Base-by-base conservation (phyloP, 179 eudicot species). In the Silene noctiflora region DNA sequence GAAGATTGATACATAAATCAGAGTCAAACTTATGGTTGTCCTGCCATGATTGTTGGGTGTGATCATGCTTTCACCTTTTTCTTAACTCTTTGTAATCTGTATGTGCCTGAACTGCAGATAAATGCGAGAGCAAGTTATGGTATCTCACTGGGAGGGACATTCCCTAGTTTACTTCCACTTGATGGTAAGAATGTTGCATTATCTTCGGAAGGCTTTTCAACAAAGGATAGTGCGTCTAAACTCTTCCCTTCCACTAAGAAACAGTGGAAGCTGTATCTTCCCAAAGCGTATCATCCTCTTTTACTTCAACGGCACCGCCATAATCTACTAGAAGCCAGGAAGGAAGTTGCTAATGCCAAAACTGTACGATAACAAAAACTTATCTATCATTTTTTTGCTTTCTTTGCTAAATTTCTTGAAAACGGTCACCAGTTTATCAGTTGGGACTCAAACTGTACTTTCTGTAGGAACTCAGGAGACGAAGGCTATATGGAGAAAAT, bases 121-220 rank as follows among this genome's bases (percentile, higher is more conserved):
- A 90, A 88, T 85, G 98, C 99, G 56, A 86, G 99, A 76, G 99
- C 99, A 79, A 84, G 87, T 68, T 93, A 87, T 82, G 91, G 98
- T 80, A 84, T 93, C 68, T 84, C 97, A 59, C 87, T 86, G 85
- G 92, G 91, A 72, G 99, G 98, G 73, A 75, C 91, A 22, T 84
- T 76, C 75, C 99, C 99, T 71, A 91, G 91, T 73, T 78, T 95
- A 69, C 81, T 81, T 84, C 79, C 76, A 77, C 83, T 86, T 68
- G 85, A 88, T 80, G 86, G 85, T 78, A 78, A 81, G 61, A 84
- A 77, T 76, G 77, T 79, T 62, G 67, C 77, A 70, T 78, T 77
- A 73, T 67, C 76, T 77, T 69, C 83, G 60, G 84, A 84, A 77
- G 77, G 69, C 51, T 75, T 51, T 35, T 56, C 67, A 48, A 11